Evolutionary conservation across 495 filamentous ascomycete genomes (phyloP), one percentile per base, ranked within the genome.

Genomic region (Aspergillus biplanus): DNA sequence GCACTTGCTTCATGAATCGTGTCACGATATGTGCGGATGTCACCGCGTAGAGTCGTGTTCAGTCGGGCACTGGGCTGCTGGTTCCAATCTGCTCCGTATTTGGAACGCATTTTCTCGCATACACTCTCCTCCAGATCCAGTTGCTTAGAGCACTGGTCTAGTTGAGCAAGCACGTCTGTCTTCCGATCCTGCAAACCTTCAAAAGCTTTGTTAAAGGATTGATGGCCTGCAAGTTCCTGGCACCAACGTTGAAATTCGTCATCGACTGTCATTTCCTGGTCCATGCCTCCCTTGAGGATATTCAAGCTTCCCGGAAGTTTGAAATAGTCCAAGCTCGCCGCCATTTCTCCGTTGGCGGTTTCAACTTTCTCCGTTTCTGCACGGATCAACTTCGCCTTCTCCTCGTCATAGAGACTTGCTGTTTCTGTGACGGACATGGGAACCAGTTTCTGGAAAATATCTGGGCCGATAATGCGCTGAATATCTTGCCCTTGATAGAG

Each of bases 51-150:
- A 0, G 93, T 98, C 3, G 88, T 86, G 5, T 93, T 99, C 27
- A 99, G 83, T 64, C 92, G 82, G 35, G 89, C 90, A 70, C 93
- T 97, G 27, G 96, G 96, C 68, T 98, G 95, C 72, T 99, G 95
- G 18, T 91, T 97, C 95, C 95, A 99, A 50, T 97, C 95, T 11
- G 80, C 84, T 34, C 95, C 93, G 72, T 97, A 97, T 75, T 99
- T 99, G 3, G 93, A 96, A 55, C 95, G 86, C 95, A 99, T 99
- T 81, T 97, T 97, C 76, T 99, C 95, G 73, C 95, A 99, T 6
- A 98, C 93, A 59, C 90, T 95, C 78, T 97, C 96, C 74, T 99
- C 95, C 86, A 94, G 88, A 67, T 98, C 95, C 9, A 99, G 72
- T 67, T 93, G 90, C 68, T 95, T 96, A 46, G 86, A 89, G 69